Percentiles rank a stretch among this genome's conserved stretches.
Conservation (phyloP, 2,329 filamentous ascomycete genomes). For the Aspergillus tamarii region DNA sequence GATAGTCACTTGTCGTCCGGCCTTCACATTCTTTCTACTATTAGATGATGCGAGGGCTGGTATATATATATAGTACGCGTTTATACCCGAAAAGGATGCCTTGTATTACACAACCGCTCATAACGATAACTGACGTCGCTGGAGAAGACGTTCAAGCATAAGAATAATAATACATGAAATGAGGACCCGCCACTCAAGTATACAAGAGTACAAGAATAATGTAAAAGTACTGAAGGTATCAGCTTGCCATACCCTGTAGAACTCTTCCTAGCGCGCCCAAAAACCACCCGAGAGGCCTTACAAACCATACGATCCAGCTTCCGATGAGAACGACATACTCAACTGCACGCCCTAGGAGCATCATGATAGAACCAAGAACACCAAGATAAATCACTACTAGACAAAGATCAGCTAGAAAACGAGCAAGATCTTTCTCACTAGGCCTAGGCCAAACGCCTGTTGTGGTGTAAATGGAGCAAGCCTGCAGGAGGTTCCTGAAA, state of each 20-base stretch:
- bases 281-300: constrained; percentile 37
- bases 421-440: constrained; percentile 32
- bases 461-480: constrained; percentile 34
- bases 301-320: constrained; percentile 43
- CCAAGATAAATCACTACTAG: constrained; percentile 39
- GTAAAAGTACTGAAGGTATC: background rate
- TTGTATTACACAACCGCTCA: background rate
- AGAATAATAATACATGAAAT: constrained; percentile 12
- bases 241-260: constrained; percentile 18
- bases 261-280: constrained; percentile 32
- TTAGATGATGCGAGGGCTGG: background rate
- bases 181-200: constrained; percentile 5
- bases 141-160: constrained; percentile 1
- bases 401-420: constrained; percentile 34
- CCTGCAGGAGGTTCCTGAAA: constrained; percentile 27
- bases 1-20: background rate
- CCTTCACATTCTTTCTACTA: background rate
- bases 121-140: constrained; percentile 2
- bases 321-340: constrained; percentile 38
- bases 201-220: constrained; percentile 1
- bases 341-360: constrained; percentile 34
- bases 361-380: constrained; percentile 35
- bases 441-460: constrained; percentile 36
- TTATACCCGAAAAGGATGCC: background rate
- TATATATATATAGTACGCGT: background rate